Evolutionary conservation across 2,329 filamentous ascomycete genomes (phyloP).

Genomic region (Ascosphaera aggregata): DNA sequence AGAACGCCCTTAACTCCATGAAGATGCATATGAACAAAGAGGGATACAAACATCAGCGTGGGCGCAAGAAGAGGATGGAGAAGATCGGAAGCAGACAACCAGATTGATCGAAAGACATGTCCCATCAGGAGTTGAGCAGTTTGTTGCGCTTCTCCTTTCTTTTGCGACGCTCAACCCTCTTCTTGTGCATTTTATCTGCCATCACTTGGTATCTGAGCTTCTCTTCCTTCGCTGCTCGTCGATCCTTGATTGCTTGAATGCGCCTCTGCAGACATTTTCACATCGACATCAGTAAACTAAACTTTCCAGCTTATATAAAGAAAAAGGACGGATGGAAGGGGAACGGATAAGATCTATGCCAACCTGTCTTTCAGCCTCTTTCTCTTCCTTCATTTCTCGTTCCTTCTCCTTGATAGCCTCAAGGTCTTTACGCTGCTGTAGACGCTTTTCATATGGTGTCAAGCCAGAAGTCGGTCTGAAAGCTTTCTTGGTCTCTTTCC

Average conservation of each 20-base stretch:
- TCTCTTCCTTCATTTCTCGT: constrained; percentile 89
- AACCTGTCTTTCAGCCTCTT: constrained; percentile 71
- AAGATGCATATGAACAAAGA: background rate
- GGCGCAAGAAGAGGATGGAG: no score
- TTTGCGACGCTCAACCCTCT: constrained; percentile 80
- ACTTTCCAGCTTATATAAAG: no score
- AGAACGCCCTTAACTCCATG: constrained; percentile 1
- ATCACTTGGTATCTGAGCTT: constrained; percentile 80
- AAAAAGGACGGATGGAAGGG: background rate
- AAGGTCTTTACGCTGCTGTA: constrained; percentile 43
- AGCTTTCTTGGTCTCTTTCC: constrained; percentile 61
- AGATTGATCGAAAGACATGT: background rate
- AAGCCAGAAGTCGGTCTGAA: constrained; percentile 65
- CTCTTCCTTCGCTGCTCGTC: constrained; percentile 72
- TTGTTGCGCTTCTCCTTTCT: constrained; percentile 78
- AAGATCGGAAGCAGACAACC: background rate
- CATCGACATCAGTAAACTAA: no score
- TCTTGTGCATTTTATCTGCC: constrained; percentile 94
- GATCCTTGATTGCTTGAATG: constrained; percentile 62
- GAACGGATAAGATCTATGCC: constrained; percentile 8
- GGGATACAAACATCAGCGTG: background rate
- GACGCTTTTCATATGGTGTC: constrained; percentile 55
- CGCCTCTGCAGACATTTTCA: constrained; percentile 44
- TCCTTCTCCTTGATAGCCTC: constrained; percentile 76
- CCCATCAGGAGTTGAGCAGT: constrained; percentile 21